Conservation (phyloP, 495 filamentous ascomycete species). For the Ascobolus immersus region DNA sequence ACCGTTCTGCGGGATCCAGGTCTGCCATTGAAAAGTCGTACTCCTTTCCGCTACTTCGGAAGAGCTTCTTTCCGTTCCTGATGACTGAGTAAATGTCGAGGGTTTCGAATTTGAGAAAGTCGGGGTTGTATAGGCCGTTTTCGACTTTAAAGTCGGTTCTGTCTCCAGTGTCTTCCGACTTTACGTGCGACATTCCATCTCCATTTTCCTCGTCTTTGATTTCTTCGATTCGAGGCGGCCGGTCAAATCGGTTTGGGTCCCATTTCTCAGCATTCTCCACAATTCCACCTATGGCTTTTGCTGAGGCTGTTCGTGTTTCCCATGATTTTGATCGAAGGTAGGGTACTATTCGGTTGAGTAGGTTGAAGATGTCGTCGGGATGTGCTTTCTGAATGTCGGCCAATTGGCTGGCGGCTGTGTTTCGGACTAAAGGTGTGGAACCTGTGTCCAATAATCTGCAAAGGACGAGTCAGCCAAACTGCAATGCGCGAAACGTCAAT, state of each 20-base stretch:
- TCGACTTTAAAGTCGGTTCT: constrained; percentile 17
- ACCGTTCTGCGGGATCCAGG: constrained; percentile 51
- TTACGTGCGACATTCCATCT: neutral
- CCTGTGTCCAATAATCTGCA: constrained; percentile 77
- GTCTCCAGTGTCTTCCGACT: too few relatives aligned
- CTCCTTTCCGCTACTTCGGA: constrained; percentile 63
- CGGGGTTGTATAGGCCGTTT: constrained; percentile 19
- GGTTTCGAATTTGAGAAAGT: constrained; percentile 40
- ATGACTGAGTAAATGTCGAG: constrained; percentile 60
- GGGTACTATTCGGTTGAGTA: constrained; percentile 82
- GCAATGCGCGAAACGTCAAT: constrained; percentile 11
- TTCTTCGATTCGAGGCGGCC: constrained; percentile 23
- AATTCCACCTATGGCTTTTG: constrained; percentile 79
- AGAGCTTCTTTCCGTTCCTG: constrained; percentile 51
- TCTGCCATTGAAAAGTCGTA: constrained; percentile 55
- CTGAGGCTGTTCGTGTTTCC: constrained; percentile 78
- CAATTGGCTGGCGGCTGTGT: constrained; percentile 86
- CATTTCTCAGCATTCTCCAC: constrained; percentile 66
- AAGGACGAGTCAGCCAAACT: constrained; percentile 2
- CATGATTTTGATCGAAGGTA: constrained; percentile 80
- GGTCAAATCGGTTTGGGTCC: constrained; percentile 44
- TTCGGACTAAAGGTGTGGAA: constrained; percentile 77
- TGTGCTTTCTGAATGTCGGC: constrained; percentile 94
- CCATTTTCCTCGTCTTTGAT: constrained; percentile 21
- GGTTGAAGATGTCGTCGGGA: constrained; percentile 87